Conservation (phyloP, 2,329 filamentous ascomycete species). For the Neofusicoccum kwambonambiense region DNA sequence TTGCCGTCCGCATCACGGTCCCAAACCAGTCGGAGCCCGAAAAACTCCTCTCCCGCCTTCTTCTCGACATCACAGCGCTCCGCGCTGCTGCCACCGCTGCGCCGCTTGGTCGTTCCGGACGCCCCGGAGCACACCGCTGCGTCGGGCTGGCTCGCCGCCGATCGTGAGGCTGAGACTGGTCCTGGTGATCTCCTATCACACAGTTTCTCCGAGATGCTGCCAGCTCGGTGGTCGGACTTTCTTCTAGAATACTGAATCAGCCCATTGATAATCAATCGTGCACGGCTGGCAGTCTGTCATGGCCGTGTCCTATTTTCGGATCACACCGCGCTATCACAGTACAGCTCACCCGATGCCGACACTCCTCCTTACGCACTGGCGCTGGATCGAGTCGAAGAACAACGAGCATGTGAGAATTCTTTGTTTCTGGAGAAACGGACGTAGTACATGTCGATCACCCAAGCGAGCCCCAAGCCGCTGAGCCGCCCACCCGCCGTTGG, state of each 20-base stretch:
- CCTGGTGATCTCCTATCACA: background rate
- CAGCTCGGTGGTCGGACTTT: background rate
- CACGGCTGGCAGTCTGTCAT: background rate
- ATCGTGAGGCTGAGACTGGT: conserved; percentile 5
- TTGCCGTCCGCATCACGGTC: background rate
- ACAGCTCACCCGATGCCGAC: too few species aligned
- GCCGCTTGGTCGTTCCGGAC: background rate
- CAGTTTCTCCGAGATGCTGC: background rate
- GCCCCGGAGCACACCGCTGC: background rate
- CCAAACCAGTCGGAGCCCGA: too few species aligned
- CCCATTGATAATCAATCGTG: background rate
- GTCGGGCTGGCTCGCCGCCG: background rate
- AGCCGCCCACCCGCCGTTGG: background rate
- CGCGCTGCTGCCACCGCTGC: background rate
- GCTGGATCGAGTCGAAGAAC: background rate
- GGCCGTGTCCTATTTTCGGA: background rate
- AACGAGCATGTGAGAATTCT: background rate
- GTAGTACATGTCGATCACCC: conserved; percentile 1
- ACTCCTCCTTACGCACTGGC: too few species aligned
- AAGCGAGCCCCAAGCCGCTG: background rate
- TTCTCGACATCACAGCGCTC: background rate
- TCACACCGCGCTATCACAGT: background rate
- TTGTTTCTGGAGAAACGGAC: background rate
- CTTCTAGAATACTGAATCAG: background rate
- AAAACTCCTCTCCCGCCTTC: background rate